Base-by-base conservation (phyloP, 129 eudicot genomes). In the Heracleum sosnowskyi region DNA sequence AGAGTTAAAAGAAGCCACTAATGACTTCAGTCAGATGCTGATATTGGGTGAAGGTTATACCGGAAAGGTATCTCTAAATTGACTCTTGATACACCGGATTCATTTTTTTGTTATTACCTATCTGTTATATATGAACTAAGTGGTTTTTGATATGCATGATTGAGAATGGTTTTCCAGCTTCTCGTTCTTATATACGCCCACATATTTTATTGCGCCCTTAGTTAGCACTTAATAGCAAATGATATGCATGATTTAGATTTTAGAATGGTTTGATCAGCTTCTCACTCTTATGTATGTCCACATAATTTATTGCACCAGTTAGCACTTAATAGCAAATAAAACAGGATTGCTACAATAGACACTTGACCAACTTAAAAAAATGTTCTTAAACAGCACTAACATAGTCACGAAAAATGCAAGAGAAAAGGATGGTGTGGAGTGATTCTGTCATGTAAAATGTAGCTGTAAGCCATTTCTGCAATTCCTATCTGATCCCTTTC, bases 31-130 rank as follows among this genome's bases (percentile, higher is more conserved):
- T 36, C 78, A 83, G 64, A 84, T 85, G 11, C 22, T 76, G 42
- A 79, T 89, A 69, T 77, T 91, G 53, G 98, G 98, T 33, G 97
- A 91, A 83, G 88, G 97, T 53, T 86, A 93, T 37, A 46, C 84
- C n/a, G 97, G 98, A 73, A 93, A 93, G 97, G 98, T 93, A 87
- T 49, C 8, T 46, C 57, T 46, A 11, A 29, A 29, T 68, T 71
- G 28, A 33, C 24, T 33, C 57, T 33, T 36, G 42, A 34, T 6
- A 66, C 26, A 53, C 75, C 26, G 17, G 15, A 18, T 31, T 20
- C 24, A 13, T 4, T 31, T 7, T 66, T 66, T 4, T 15, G 5
- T 33, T 13, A 26, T 0, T 13, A 66, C 39, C 35, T 28, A 4
- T 31, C 22, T 64, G 18, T 64, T 29, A 66, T 12, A 15, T 66